Conservation (phyloP, 2,329 filamentous ascomycete genomes). For the Arthrinium puccinioides region DNA sequence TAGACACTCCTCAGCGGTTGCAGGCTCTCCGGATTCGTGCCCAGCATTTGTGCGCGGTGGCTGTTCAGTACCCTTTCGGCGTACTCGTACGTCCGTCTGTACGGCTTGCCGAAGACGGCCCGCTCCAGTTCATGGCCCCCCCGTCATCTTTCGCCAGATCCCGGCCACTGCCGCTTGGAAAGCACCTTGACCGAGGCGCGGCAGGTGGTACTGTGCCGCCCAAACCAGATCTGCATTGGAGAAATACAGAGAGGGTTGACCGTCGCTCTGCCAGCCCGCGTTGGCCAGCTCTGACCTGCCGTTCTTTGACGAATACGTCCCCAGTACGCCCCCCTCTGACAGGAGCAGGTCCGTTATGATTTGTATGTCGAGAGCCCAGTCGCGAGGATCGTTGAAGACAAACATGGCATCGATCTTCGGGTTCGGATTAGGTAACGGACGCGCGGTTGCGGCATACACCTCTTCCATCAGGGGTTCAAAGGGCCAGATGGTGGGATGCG, state of each 20-base stretch:
- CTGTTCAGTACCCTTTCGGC: conserved; percentile 66
- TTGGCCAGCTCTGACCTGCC: conserved; percentile 57
- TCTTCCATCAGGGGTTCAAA: conserved; percentile 63
- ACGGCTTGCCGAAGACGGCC: conserved; percentile 77
- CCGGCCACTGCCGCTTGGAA: conserved; percentile 79
- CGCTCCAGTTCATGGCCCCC: conserved; percentile 52
- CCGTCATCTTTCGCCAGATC: conserved; percentile 68
- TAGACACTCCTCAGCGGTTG: conserved; percentile 66
- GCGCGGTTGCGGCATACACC: conserved; percentile 52
- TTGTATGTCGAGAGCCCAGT: conserved; percentile 89
- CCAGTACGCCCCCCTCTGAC: conserved; percentile 70
- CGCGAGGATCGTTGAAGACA: conserved; percentile 90
- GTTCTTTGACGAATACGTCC: conserved; percentile 71
- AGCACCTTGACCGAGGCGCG: conserved; percentile 84
- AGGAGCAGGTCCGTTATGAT: conserved; percentile 78
- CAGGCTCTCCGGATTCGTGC: conserved; percentile 10
- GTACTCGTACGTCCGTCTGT: conserved; percentile 69
- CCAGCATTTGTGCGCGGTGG: conserved; percentile 46
- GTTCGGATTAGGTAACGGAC: conserved; percentile 47
- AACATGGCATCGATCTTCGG: conserved; percentile 81
- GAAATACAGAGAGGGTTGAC: conserved; percentile 76
- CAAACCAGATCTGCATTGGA: conserved; percentile 87
- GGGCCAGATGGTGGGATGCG: conserved; percentile 72
- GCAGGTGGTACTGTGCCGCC: conserved; percentile 77
- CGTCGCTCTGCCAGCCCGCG: conserved; percentile 73